A percentile compares a stretch with the other conserved stretches of the same genome.
Evolutionary conservation across 805 yeast species (phyloP).

Genomic region (Starmera pachycereana): DNA sequence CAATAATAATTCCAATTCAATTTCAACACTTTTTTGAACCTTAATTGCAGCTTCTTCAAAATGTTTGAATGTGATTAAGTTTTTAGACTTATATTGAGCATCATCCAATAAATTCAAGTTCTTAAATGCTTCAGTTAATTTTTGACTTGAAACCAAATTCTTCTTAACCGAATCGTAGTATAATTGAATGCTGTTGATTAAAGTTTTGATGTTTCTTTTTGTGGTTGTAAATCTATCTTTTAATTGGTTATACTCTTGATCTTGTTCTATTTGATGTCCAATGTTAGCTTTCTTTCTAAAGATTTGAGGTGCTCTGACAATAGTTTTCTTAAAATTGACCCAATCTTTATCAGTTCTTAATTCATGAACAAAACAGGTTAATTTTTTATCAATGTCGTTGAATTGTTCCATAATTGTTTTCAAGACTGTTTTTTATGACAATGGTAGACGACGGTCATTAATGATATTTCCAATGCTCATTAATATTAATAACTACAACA

Average conservation of each 20-base stretch:
- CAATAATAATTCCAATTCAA: slow-evolving; percentile 18
- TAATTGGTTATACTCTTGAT: slow-evolving; percentile 20
- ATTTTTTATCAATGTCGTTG: slow-evolving; percentile 4
- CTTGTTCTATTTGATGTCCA: slow-evolving; percentile 47
- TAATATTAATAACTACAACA: no score
- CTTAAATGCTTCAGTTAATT: background rate
- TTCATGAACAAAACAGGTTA: slow-evolving; percentile 17
- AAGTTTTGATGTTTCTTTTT: slow-evolving; percentile 1
- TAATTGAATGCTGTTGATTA: slow-evolving; percentile 3
- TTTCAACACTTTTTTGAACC: slow-evolving; percentile 8
- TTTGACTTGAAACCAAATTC: background rate
- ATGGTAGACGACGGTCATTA: no score
- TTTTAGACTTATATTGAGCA: no score
- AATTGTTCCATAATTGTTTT: background rate
- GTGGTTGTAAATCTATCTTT: slow-evolving; percentile 1
- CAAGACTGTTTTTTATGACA: no score
- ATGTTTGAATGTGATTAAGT: no score
- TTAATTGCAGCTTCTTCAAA: slow-evolving; percentile 1
- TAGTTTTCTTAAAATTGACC: slow-evolving; percentile 48
- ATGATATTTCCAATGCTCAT: no score
- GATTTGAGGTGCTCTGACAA: slow-evolving; percentile 83
- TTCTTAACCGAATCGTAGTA: background rate
- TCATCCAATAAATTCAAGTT: background rate
- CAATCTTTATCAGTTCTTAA: slow-evolving; percentile 16
- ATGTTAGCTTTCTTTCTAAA: slow-evolving; percentile 80